Evolutionary conservation across 2,329 filamentous ascomycete genomes (phyloP).

Genomic region (Phialophora tarda): DNA sequence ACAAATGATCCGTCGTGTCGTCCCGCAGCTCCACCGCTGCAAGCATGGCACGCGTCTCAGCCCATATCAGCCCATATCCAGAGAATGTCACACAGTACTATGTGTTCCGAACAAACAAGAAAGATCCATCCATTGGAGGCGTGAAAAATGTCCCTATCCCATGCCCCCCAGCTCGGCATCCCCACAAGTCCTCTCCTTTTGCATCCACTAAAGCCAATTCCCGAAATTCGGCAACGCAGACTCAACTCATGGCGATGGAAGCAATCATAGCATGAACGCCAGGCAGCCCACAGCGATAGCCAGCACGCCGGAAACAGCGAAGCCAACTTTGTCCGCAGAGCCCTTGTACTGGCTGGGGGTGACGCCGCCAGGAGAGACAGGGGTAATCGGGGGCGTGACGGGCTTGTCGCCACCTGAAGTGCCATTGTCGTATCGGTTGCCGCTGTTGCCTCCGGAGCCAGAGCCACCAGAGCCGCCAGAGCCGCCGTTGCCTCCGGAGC

Average conservation of each 20-base stretch:
- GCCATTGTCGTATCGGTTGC: conserved; percentile 7
- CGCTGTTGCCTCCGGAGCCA: conserved; percentile 24
- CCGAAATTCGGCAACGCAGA: not conserved
- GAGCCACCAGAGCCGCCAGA: conserved; percentile 7
- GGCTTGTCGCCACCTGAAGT: conserved; percentile 17
- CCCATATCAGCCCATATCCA: conserved; percentile 3
- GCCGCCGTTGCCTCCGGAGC: conserved; percentile 22
- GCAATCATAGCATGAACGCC: conserved; percentile 29
- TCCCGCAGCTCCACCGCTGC: not conserved
- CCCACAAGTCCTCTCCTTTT: conserved; percentile 2
- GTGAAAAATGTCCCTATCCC: not conserved
- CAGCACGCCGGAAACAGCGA: conserved; percentile 29
- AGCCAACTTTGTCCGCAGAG: conserved; percentile 15
- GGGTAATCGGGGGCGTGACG: conserved; percentile 27
- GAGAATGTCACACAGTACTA: conserved; percentile 10
- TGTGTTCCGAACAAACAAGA: conserved; percentile 18
- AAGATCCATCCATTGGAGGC: conserved; percentile 10
- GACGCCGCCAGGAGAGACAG: conserved; percentile 11
- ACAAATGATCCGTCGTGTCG: not conserved
- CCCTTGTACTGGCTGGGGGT: conserved; percentile 10
- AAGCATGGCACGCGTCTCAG: not conserved
- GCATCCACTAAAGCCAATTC: not conserved
- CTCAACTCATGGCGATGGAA: not conserved
- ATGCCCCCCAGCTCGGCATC: not conserved
- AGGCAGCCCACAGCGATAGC: conserved; percentile 29